phyloP scores from a whole-genome alignment of 2,329 filamentous ascomycete genomes.

The Hypoxylon sp. region DNA sequence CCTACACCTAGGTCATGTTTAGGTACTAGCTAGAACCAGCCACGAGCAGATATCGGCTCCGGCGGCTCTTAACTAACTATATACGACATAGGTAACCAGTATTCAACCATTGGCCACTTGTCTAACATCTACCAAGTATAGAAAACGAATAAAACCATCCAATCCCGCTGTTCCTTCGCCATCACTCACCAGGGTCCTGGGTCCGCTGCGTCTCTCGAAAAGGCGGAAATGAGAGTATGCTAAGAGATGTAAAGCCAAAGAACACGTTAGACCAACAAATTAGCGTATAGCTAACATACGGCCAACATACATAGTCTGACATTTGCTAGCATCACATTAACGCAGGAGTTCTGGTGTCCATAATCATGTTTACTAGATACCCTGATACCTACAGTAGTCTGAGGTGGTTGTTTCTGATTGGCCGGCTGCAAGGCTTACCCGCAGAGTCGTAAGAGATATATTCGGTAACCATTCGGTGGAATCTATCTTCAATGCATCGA shows the following conservation, averaged over 20 bases:
- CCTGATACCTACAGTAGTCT: no score
- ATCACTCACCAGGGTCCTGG: constrained; percentile 13
- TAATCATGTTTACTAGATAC: constrained; percentile 7
- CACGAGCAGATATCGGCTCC: constrained; percentile 7
- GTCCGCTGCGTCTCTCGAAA: constrained; percentile 13
- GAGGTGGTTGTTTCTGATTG: constrained; percentile 18
- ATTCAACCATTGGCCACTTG: constrained; percentile 1
- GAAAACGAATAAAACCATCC: constrained; percentile 20
- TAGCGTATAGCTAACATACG: constrained; percentile 17
- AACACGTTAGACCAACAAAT: background rate
- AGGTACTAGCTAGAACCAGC: constrained; percentile 15
- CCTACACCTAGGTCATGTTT: constrained; percentile 16
- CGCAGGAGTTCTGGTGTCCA: background rate
- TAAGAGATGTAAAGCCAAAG: constrained; percentile 13
- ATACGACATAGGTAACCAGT: constrained; percentile 23
- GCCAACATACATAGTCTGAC: constrained; percentile 12
- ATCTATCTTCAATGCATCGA: background rate
- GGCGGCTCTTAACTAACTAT: constrained; percentile 27
- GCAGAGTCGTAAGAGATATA: constrained; percentile 6
- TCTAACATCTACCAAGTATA: background rate
- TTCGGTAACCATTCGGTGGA: background rate
- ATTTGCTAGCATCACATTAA: constrained; percentile 4
- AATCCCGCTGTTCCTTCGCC: constrained; percentile 18
- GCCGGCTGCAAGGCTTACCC: constrained; percentile 8
- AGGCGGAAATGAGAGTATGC: constrained; percentile 18